A percentile compares a stretch with the other conserved stretches of the same genome.
These are phyloP conservation scores for Pascua sp. DNA, from an alignment of 1,284 basidiomycete genomes.

Conservation along the genomic window DNA sequence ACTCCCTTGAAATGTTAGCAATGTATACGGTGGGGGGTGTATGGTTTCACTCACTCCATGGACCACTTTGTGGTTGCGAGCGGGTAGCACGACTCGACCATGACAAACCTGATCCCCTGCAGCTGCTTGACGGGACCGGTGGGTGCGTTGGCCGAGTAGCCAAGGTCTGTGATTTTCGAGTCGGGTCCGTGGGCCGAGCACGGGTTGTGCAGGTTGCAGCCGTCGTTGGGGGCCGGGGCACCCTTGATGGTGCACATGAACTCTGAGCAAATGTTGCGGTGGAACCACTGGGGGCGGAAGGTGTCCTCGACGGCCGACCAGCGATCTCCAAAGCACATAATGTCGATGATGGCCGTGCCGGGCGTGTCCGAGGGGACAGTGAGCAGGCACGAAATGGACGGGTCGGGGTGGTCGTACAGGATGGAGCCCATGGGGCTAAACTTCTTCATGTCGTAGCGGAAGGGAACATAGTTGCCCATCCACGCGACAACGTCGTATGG, in stretches of 20 bases:
- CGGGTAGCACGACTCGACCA: constrained; percentile 6
- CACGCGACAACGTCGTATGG: constrained; percentile 63
- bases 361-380: constrained; percentile 53
- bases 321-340: constrained; percentile 18
- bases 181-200: constrained; percentile 35
- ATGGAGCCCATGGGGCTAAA: constrained; percentile 65
- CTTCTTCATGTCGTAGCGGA: constrained; percentile 65
- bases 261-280: constrained; percentile 55
- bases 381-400: constrained; percentile 32
- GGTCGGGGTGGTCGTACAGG: constrained; percentile 52
- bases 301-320: constrained; percentile 39
- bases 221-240: constrained; percentile 18
- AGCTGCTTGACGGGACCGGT: constrained; percentile 3
- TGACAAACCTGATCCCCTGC: constrained; percentile 1
- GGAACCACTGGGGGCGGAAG: constrained; percentile 54
- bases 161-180: constrained; percentile 8
- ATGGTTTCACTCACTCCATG: constrained; percentile 9
- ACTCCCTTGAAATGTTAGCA: constrained; percentile 7
- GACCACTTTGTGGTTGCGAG: constrained; percentile 10
- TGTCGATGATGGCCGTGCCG: constrained; percentile 53
- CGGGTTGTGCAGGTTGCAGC: constrained; percentile 32
- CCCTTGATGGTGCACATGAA: constrained; percentile 17
- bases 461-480: constrained; percentile 67
- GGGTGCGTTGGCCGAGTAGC: constrained; percentile 6
- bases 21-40: no score